Conservation (phyloP, 306 rosid species). For the Rosa rugosa region DNA sequence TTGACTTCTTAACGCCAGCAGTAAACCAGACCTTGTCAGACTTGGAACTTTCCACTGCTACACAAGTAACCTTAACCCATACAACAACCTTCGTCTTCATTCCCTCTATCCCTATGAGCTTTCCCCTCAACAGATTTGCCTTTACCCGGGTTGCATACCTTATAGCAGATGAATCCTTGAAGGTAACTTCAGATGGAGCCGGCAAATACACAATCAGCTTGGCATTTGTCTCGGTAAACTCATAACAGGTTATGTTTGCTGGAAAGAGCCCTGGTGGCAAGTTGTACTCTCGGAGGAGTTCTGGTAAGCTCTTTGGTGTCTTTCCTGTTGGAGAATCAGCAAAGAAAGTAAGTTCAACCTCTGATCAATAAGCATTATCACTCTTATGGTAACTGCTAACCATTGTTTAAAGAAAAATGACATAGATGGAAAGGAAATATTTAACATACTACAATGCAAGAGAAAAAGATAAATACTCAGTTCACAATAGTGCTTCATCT, state of each 20-base stretch:
- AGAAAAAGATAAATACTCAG: not conserved
- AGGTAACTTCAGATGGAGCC: slow-evolving; percentile 74
- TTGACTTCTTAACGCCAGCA: slow-evolving; percentile 86
- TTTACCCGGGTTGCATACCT: slow-evolving; percentile 75
- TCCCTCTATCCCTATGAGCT: slow-evolving; percentile 80
- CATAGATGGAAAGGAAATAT: not conserved
- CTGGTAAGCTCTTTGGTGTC: slow-evolving; percentile 73
- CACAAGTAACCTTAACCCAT: slow-evolving; percentile 92
- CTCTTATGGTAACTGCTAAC: not conserved
- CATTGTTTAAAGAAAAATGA: not conserved
- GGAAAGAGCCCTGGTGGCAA: slow-evolving; percentile 89
- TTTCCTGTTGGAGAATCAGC: slow-evolving; percentile 48
- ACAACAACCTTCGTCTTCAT: slow-evolving; percentile 90
- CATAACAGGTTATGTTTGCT: slow-evolving; percentile 70
- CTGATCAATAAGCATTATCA: not conserved
- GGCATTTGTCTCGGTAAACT: slow-evolving; percentile 73
- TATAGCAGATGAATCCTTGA: slow-evolving; percentile 83
- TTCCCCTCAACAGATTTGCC: slow-evolving; percentile 74
- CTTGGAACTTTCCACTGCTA: slow-evolving; percentile 76
- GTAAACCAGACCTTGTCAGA: slow-evolving; percentile 89
- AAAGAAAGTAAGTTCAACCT: not conserved
- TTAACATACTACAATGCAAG: not conserved
- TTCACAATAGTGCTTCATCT: not conserved
- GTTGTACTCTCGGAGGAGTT: slow-evolving; percentile 89
- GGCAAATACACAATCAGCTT: slow-evolving; percentile 83